phyloP scores from a whole-genome alignment of 768 basidiomycete genomes.

The Mycena sanguinolenta region DNA sequence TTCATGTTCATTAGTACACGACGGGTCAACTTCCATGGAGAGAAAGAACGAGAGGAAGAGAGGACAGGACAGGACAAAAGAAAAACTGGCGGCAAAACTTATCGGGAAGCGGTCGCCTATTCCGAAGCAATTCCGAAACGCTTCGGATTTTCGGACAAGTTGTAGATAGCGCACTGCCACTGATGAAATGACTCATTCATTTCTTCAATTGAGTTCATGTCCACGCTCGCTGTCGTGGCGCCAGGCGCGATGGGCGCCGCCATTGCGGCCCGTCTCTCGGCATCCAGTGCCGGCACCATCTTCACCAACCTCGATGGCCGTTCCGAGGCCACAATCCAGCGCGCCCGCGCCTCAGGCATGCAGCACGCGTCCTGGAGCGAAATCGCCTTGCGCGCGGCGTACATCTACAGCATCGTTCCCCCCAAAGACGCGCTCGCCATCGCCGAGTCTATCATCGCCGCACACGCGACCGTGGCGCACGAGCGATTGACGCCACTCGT shows the following conservation, averaged over 20 bases:
- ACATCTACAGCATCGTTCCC: constrained; percentile 63
- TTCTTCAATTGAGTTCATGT: too few relatives aligned
- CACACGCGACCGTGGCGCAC: constrained; percentile 21
- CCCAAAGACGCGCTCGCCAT: constrained; percentile 55
- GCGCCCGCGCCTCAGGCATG: constrained; percentile 59
- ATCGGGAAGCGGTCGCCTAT: too few relatives aligned
- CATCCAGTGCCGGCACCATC: constrained; percentile 12
- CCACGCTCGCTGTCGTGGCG: constrained; percentile 9
- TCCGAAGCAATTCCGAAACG: too few relatives aligned
- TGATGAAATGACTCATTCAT: too few relatives aligned
- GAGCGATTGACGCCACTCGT: constrained; percentile 30
- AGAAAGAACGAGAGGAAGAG: too few relatives aligned
- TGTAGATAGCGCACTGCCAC: too few relatives aligned
- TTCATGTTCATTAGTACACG: too few relatives aligned
- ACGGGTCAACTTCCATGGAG: too few relatives aligned
- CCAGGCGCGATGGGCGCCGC: constrained; percentile 28
- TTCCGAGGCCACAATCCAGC: constrained; percentile 53
- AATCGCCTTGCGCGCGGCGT: constrained; percentile 48
- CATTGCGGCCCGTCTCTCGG: constrained; percentile 14
- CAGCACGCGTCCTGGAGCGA: constrained; percentile 53
- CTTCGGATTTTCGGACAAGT: too few relatives aligned
- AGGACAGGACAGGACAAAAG: too few relatives aligned
- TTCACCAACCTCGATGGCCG: constrained; percentile 46
- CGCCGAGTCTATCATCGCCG: constrained; percentile 46
- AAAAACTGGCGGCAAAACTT: too few relatives aligned